Evolutionary conservation across 768 basidiomycete genomes (phyloP), one percentile per base, ranked within the genome.

Genomic region (Porpolomopsis calyptriformis): DNA sequence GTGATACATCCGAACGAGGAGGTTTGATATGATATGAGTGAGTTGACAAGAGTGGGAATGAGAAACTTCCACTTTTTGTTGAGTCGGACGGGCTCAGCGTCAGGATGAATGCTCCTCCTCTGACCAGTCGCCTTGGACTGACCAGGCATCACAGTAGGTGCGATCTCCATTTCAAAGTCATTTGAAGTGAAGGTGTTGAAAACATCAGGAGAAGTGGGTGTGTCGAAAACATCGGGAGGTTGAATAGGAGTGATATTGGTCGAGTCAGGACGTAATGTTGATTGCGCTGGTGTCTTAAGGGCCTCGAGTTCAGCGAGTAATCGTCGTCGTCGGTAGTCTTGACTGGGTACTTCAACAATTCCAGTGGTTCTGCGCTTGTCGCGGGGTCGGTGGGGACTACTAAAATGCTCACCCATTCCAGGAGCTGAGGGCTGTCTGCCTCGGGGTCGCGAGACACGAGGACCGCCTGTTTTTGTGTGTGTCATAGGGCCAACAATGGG

Each of bases 41-140:
- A 42, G 16, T 44, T 18, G 10, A 51, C 18, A 19, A 49, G 47
- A 8, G 18, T n/a, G 3, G 50, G 50, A 8, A 49, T 14, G 16
- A 51, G 42, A 9, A 20, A 12, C 14, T 18, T 37, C 50, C 50
- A 51, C 9, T 16, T 16, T 9, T 24, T n/a, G 35, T 43, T 44
- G 3, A 52, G 38, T 6, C 14, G 19, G 10, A 16, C 16, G 11
- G 33, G 24, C 20, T 12, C 76, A 24, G 45, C 22, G 14, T 43
- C 38, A 1, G 52, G 46, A 4, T 39, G 5, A 27, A 39, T 11
- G n/a, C 35, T 26, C 26, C n/a, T 40, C 4, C 36, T 43, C 16
- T 36, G 25, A 12, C 20, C 37, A 24, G 37, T 36, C 24, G 11
- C 47, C 22, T 25, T 43, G 34, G 47, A 20, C 26, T 43, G 3